These are phyloP conservation scores for Hymenoscyphus occultus DNA, from an alignment of 2,329 filamentous ascomycete genomes.

Conservation along the genomic window DNA sequence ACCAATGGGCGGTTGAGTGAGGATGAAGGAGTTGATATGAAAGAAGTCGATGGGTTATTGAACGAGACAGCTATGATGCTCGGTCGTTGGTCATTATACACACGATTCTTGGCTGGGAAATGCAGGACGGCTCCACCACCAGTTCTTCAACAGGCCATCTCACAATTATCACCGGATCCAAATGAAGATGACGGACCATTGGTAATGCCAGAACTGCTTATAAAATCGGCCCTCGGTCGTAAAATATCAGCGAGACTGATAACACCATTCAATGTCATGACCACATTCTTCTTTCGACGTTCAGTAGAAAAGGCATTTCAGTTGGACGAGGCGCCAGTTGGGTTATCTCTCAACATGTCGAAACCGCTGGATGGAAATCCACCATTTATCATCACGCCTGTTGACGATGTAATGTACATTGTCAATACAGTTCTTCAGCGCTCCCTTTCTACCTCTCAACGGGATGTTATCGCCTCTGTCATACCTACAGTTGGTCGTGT, in stretches of 20 bases:
- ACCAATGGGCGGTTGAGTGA: constrained; percentile 64
- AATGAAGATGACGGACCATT: constrained; percentile 52
- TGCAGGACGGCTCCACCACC: constrained; percentile 60
- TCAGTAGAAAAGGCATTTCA: constrained; percentile 98
- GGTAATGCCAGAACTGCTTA: constrained; percentile 68
- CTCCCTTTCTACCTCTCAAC: constrained; percentile 81
- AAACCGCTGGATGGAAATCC: constrained; percentile 72
- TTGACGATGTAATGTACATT: constrained; percentile 99
- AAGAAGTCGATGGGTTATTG: constrained; percentile 83
- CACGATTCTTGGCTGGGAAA: constrained; percentile 82
- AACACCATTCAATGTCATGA: constrained; percentile 85
- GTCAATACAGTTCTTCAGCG: constrained; percentile 88
- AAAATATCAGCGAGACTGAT: constrained; percentile 75
- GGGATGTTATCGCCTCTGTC: constrained; percentile 72
- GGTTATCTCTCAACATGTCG: constrained; percentile 72
- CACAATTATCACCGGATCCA: constrained; percentile 47
- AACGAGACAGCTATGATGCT: constrained; percentile 91
- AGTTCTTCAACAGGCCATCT: constrained; percentile 27
- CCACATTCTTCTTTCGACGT: constrained; percentile 92
- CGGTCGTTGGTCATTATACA: constrained; percentile 87
- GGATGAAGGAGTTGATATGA: constrained; percentile 95
- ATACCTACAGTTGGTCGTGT: constrained; percentile 77
- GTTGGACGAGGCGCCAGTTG: constrained; percentile 81
- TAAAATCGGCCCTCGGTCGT: constrained; percentile 73
- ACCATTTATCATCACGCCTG: constrained; percentile 89